Evolutionary conservation across 768 basidiomycete genomes (phyloP).

Genomic region (Russula foetens): DNA sequence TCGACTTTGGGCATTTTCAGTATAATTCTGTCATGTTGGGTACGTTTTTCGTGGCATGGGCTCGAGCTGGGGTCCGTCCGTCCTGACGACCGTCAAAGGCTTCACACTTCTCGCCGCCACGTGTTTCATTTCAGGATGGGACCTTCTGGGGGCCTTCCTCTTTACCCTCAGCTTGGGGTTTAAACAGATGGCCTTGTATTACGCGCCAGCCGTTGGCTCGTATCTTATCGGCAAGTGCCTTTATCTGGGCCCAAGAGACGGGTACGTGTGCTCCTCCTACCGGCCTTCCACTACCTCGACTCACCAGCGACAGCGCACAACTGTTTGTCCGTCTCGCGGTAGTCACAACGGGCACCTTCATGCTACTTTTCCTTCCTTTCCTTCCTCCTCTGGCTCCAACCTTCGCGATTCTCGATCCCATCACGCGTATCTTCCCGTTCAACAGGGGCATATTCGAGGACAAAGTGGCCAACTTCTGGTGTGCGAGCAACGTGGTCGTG

Average conservation of each 20-base stretch:
- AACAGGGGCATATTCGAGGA: slow-evolving; percentile 87
- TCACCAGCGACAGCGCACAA: slow-evolving; percentile 23
- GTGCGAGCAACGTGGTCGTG: slow-evolving; percentile 79
- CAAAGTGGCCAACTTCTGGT: slow-evolving; percentile 98
- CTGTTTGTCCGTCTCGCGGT: slow-evolving; percentile 62
- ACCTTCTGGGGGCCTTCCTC: slow-evolving; percentile 65
- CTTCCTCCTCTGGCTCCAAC: slow-evolving; percentile 53
- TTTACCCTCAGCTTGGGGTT: slow-evolving; percentile 85
- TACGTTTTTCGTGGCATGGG: slow-evolving; percentile 24
- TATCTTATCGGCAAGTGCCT: slow-evolving; percentile 88
- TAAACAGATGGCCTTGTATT: slow-evolving; percentile 96
- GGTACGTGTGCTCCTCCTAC: slow-evolving; percentile 46
- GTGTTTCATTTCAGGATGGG: slow-evolving; percentile 59
- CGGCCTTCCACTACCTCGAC: not conserved
- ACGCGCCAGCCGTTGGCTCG: slow-evolving; percentile 84
- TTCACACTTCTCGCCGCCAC: slow-evolving; percentile 62
- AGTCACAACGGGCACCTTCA: slow-evolving; percentile 54
- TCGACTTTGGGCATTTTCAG: slow-evolving; percentile 94
- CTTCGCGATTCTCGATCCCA: slow-evolving; percentile 46
- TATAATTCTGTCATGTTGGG: slow-evolving; percentile 95
- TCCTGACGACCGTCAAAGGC: slow-evolving; percentile 32
- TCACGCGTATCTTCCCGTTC: slow-evolving; percentile 87
- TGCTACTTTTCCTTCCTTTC: slow-evolving; percentile 72
- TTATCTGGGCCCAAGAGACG: slow-evolving; percentile 58
- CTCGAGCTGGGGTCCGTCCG: not conserved